Base-by-base conservation (phyloP, 202 grass and related monocot genomes). In the Hordeum pubiflorum region DNA sequence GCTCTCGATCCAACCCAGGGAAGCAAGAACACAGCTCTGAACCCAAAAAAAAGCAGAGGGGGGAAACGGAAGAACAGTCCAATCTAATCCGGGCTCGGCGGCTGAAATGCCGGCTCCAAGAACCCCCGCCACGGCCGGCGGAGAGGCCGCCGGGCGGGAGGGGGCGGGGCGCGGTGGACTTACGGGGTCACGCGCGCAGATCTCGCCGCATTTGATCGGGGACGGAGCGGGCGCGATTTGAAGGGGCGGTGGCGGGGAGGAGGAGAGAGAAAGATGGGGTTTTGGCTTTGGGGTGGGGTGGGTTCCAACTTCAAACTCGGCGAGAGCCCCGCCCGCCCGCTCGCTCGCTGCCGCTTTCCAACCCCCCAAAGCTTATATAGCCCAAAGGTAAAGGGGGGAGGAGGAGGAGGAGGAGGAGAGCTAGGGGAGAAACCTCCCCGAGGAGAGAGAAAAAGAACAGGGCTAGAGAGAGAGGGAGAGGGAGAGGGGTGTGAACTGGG, bases 161-260 rank as follows among this genome's bases (percentile, higher is more conserved):
- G 72, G 6, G 50, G 36, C 38, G 39, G 50, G 36, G 39, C 34
- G 18, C 10, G 59, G 43, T 2, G 72, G 61, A 26, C 69, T 43
- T 31, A 81, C 63, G 21, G 60, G 32, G 69, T 90, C 82, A 93
- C 55, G 82, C 61, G 69, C 66, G 14, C 81, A 86, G 85, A 93
- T 88, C 81, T 88, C 69, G 62, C 86, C 31, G 62, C 86, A 88
- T 84, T 88, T 84, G 73, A 52, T 68, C 77, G 58, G 37, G 56
- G 46, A 74, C 71, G 46, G 64, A 48, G 44, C 44, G 62, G 31
- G 75, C 33, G 61, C 13, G 50, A 63, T 54, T 44, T 61, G 38
- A 81, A 72, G 66, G 13, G 38, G 79, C 67, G 69, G 79, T 67
- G 79, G 69, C 39, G 61, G 63, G 60, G 48, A 3, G 4, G 22